Conservation (phyloP, 2,329 filamentous ascomycete genomes). For the Elsinoe perseae region DNA sequence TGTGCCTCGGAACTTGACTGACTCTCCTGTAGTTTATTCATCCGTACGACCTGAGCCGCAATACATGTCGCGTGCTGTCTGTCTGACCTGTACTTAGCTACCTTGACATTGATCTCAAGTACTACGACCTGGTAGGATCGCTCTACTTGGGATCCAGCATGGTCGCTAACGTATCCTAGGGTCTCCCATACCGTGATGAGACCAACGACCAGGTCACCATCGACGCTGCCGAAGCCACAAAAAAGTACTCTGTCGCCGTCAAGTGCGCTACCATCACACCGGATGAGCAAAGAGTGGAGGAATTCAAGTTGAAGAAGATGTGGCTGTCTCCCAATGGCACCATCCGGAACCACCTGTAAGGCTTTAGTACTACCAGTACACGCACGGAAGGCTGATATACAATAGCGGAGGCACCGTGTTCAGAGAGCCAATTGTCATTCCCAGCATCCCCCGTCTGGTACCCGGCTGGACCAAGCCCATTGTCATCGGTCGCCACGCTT, state of each 20-base stretch:
- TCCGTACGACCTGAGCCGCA: constrained; percentile 45
- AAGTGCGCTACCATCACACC: constrained; percentile 99
- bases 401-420: constrained; percentile 83
- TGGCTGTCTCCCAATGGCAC: constrained; percentile 98
- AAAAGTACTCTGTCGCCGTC: constrained; percentile 97
- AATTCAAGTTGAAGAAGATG: constrained; percentile 99
- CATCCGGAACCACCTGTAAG: constrained; percentile 55
- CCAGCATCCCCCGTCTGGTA: constrained; percentile 82
- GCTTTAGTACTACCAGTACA: not conserved
- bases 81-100: constrained; percentile 42
- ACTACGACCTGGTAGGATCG: constrained; percentile 42
- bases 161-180: constrained; percentile 40
- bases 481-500: constrained; percentile 96
- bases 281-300: constrained; percentile 90
- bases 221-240: constrained; percentile 93
- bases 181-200: constrained; percentile 88
- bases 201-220: constrained; percentile 94
- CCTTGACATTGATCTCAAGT: constrained; percentile 92
- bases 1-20: constrained; percentile 14
- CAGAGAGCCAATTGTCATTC: constrained; percentile 97
- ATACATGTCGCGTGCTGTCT: constrained; percentile 9
- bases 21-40: constrained; percentile 62
- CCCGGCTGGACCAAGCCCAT: constrained; percentile 98
- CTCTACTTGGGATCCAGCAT: not conserved
- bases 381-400: not conserved